Evolutionary conservation across 352 stramenopile genomes (phyloP), one percentile per base, ranked within the genome.

Genomic region (Phytopythium aichiense): DNA sequence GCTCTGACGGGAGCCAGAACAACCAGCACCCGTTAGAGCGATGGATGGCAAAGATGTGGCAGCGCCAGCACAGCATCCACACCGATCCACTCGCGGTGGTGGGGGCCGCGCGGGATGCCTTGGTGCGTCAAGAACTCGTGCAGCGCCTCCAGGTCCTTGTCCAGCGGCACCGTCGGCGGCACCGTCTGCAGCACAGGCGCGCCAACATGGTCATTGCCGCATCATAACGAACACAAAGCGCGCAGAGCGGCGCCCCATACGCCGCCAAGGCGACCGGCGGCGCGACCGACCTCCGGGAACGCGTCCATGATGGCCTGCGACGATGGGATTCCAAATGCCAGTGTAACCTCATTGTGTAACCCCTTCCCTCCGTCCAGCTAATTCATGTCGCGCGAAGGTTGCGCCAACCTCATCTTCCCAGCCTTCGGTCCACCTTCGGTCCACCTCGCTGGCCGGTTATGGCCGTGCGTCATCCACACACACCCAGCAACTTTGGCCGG

Each of bases 121-220:
- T 88, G 79, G 37, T 84, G 68, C 22, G 66, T 56, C 46, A 92
- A 63, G 37, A 84, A 89, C n/a, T 87, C 67, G 25, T 84, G 60
- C n/a, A 92, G 58, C 55, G 67, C 69, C 61, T 81, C 66, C 45
- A 89, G 61, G 45, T 90, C 79, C 56, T 74, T 75, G 23, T 64
- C 76, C 62, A 92, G 64, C 43, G 76, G 58, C 56, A 80, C 68
- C 2, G 70, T 74, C 28, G 81, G 79, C 30, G 76, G 58, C 56
- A 89, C 79, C 48, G 73, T 84, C 83, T 92, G 51, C 45, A 68
- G 9, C 35, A 40, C 35, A 40, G 9, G 12, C 13, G 7, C 9
- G 23, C n/a, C 35, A 12, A n/a, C 53, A 25, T 11, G 12, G 2
- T 22, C 53, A 58, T 13, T 9, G 11, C 31, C 15, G 12, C 16